Percentiles rank a stretch among this genome's conserved stretches.
phyloP scores from a whole-genome alignment of 345 rosid genomes.

The Citropsis articulata region DNA sequence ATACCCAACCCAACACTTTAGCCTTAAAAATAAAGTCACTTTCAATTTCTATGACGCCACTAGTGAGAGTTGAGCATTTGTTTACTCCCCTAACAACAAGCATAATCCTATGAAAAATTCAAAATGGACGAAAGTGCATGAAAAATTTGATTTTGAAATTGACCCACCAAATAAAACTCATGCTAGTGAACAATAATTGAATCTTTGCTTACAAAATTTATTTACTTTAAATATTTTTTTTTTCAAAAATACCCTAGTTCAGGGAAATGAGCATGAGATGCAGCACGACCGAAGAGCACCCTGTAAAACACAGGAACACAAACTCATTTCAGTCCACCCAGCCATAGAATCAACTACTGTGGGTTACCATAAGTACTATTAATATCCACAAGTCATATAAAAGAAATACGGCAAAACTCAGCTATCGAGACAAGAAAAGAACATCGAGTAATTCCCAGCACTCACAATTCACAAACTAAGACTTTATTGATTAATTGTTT shows the following conservation, averaged over 20 bases:
- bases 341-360: no score
- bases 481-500: no score
- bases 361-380: no score
- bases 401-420: no score
- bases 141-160: background rate
- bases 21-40: slow-evolving; percentile 56
- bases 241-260: slow-evolving; percentile 64
- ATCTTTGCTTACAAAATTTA: background rate
- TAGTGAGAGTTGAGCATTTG: slow-evolving; percentile 90
- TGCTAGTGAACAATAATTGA: no score
- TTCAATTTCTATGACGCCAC: slow-evolving; percentile 80
- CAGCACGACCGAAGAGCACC: no score
- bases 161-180: background rate
- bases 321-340: no score
- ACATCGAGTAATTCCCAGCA: no score
- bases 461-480: no score
- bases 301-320: no score
- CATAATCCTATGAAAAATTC: slow-evolving; percentile 57
- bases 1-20: slow-evolving; percentile 77
- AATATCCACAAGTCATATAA: no score
- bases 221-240: background rate
- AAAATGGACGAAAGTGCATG: background rate
- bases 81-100: slow-evolving; percentile 98
- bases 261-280: slow-evolving; percentile 47
- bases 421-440: no score